phyloP scores from a whole-genome alignment of 163 green algal species.

The Volvox carteri region DNA sequence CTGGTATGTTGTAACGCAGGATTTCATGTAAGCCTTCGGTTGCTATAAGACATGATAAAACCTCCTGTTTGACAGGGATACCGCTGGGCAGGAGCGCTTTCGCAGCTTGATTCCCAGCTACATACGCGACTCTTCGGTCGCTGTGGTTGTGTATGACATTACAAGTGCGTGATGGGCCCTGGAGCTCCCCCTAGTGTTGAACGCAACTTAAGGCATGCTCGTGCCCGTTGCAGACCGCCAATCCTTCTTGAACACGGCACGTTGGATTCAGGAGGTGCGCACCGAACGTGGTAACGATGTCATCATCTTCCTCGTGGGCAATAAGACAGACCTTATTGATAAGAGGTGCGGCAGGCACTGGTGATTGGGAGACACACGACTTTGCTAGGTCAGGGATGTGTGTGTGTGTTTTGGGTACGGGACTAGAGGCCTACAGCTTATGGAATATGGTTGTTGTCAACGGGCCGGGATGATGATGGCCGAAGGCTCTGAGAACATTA shows the following conservation, averaged over 20 bases:
- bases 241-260: slow-evolving; percentile 96
- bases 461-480: no score
- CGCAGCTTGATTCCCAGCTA: slow-evolving; percentile 98
- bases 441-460: no score
- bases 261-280: slow-evolving; percentile 98
- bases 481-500: no score
- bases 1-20: slow-evolving; percentile 83
- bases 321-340: slow-evolving; percentile 99
- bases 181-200: neutral
- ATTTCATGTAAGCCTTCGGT: neutral
- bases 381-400: no score
- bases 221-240: slow-evolving; percentile 82
- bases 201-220: neutral
- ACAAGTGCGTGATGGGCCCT: slow-evolving; percentile 82
- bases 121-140: slow-evolving; percentile 98
- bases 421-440: no score
- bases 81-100: slow-evolving; percentile 98
- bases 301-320: slow-evolving; percentile 99
- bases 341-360: slow-evolving; percentile 87
- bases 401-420: no score
- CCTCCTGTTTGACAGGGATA: slow-evolving; percentile 87
- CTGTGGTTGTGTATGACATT: slow-evolving; percentile 99
- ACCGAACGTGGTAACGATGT: slow-evolving; percentile 97
- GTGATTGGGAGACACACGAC: no score
- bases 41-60: neutral